Base-by-base conservation (phyloP, 441 rosid species). In the Pelargonium cotyledonis region DNA sequence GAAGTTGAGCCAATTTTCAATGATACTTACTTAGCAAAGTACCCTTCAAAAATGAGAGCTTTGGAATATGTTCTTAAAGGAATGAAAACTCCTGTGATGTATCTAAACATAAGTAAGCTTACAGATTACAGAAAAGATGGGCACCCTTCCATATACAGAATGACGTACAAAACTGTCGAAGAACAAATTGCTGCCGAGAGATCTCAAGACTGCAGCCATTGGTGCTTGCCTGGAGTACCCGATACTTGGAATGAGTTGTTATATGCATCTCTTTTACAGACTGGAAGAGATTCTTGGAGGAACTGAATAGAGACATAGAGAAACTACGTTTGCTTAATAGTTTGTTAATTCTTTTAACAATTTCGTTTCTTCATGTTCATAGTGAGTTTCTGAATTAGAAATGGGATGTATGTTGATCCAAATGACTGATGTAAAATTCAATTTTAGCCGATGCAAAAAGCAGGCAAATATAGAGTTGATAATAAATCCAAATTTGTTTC, bases 201-300 rank as follows among this genome's bases (percentile, higher is more conserved):
- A 2, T 78, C 75, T 75, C 90, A 88, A 79, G 93, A 86, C 79
- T 88, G 88, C 78, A 83, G 89, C 75, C 90, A 85, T 49, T 88
- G 93, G 90, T 88, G 93, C 79, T 82, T 88, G 55, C 90, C 87
- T 0, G 89, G 92, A 67, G 87, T 85, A 2, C 90, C 88, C 0
- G 90, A 88, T 72, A 80, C 86, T 35, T 84, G 92, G 92, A 88
- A 88, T 63, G 82, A 85, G 68, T 73, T 88, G 74, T 73, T 88
- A 29, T 88, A 86, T 55, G 87, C 81, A 8, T 85, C 95, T 19
- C 79, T 93, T 18, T 73, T 93, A 80, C 84, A 86, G 76, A 75
- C 77, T 2, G 83, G 87, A 7, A 76, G 65, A 26, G 87, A 84
- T 5, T 76, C 87, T 4, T 82, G 82, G 81, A 72, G 75, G 73